Percentiles rank a stretch among this genome's conserved stretches.
These are phyloP conservation scores for Penicillium malachiteum DNA, from an alignment of 495 filamentous ascomycete genomes.

Conservation along the genomic window DNA sequence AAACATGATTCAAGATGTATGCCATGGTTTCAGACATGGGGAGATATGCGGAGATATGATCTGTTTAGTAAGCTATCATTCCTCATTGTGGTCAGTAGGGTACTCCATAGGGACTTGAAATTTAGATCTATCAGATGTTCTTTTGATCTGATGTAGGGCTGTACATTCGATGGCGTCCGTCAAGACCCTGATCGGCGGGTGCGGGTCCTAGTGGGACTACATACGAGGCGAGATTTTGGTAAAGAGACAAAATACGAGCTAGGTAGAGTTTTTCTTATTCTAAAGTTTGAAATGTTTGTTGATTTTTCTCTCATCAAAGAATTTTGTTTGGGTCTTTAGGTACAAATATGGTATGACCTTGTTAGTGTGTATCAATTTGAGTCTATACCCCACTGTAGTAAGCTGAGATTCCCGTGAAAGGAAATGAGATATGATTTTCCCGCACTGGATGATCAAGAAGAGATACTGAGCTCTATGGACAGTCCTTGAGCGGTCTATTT, in stretches of 20 bases:
- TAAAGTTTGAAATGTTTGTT: neutral
- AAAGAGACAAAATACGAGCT: neutral
- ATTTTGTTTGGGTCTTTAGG: too few species aligned
- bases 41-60: neutral
- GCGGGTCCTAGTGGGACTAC: neutral
- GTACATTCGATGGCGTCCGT: neutral
- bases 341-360: too few species aligned
- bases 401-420: too few species aligned
- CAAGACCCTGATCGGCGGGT: neutral
- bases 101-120: neutral
- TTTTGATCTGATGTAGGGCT: neutral
- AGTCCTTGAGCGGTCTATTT: too few species aligned
- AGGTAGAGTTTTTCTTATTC: neutral
- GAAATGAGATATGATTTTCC: too few species aligned
- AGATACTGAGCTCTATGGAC: too few species aligned
- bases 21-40: too few species aligned
- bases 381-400: too few species aligned
- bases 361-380: too few species aligned
- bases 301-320: too few species aligned
- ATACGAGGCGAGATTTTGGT: neutral
- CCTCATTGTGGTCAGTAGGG: neutral
- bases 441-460: too few species aligned
- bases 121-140: neutral
- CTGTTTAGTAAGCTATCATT: neutral
- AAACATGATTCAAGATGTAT: neutral